Percentiles rank a stretch among this genome's conserved stretches.
Conservation (phyloP, 2,329 filamentous ascomycete genomes). For the Fusarium mundagurra region DNA sequence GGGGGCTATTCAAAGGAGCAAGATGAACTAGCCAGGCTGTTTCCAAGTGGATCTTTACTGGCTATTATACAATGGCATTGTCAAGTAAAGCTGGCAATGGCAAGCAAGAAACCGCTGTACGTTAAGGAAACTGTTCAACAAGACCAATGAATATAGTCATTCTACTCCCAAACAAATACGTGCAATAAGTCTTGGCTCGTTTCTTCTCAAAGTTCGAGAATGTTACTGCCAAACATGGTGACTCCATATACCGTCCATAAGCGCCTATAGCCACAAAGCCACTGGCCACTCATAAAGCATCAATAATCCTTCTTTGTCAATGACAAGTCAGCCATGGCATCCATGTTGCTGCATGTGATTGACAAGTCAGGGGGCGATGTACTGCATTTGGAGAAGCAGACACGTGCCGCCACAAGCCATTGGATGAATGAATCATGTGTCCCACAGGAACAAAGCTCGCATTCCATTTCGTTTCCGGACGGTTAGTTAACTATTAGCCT, state of each 20-base stretch:
- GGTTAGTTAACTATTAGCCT: neutral
- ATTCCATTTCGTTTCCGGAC: slow-evolving; percentile 13
- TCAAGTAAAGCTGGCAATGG: too few relatives aligned
- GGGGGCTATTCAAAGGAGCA: too few relatives aligned
- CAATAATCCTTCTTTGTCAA: neutral
- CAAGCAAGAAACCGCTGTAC: too few relatives aligned
- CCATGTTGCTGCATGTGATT: slow-evolving; percentile 20
- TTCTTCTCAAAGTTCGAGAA: neutral
- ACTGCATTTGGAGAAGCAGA: neutral
- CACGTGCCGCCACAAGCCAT: slow-evolving; percentile 26
- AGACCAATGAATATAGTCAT: too few relatives aligned
- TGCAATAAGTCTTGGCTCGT: neutral
- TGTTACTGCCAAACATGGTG: neutral
- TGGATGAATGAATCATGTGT: slow-evolving; percentile 33
- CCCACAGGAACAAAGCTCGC: slow-evolving; percentile 13
- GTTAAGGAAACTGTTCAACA: neutral
- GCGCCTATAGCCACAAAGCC: neutral
- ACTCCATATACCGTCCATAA: neutral
- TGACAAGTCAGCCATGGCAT: slow-evolving; percentile 3
- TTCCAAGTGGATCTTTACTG: too few relatives aligned
- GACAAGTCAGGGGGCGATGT: slow-evolving; percentile 10
- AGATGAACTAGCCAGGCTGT: too few relatives aligned
- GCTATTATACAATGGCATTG: too few relatives aligned
- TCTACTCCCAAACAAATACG: neutral
- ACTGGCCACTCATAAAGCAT: neutral